These are phyloP conservation scores for Zygoascus tannicola DNA, from an alignment of 805 yeast species.

Conservation along the genomic window DNA sequence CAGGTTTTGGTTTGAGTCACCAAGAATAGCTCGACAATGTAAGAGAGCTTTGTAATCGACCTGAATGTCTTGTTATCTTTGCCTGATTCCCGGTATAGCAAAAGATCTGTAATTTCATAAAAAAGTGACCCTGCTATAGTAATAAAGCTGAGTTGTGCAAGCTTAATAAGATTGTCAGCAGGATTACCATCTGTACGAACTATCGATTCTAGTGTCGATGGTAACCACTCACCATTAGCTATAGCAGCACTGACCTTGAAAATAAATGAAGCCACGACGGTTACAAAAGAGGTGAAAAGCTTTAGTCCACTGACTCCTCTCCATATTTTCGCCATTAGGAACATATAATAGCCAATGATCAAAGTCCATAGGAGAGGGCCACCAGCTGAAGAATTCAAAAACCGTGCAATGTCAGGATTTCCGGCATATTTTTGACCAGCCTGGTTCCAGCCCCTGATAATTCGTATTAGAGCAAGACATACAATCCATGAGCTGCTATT, in stretches of 20 bases:
- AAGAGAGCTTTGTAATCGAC: conserved; percentile 11
- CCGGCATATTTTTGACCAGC: conserved; percentile 76
- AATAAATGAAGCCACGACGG: conserved; percentile 37
- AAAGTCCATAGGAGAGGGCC: conserved; percentile 40
- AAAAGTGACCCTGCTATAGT: conserved; percentile 17
- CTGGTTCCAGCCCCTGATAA: conserved; percentile 75
- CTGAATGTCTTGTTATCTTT: conserved; percentile 7
- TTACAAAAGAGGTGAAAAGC: conserved; percentile 35
- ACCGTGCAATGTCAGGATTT: conserved; percentile 39
- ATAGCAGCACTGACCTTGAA: conserved; percentile 49
- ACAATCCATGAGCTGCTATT: conserved; percentile 18
- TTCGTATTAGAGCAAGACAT: conserved; percentile 36
- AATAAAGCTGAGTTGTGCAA: conserved; percentile 25
- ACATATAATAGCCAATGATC: conserved; percentile 34
- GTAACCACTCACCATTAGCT: conserved; percentile 47
- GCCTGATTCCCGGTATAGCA: background rate
- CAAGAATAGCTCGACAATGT: conserved; percentile 29
- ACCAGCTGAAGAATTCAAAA: conserved; percentile 25
- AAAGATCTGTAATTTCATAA: conserved; percentile 13
- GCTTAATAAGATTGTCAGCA: conserved; percentile 14
- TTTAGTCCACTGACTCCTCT: conserved; percentile 15
- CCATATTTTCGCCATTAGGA: conserved; percentile 16
- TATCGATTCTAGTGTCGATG: conserved; percentile 27
- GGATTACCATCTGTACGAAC: conserved; percentile 13
- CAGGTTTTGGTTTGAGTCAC: conserved; percentile 47